phyloP scores from a whole-genome alignment of 345 rosid species.

The Populus alba region DNA sequence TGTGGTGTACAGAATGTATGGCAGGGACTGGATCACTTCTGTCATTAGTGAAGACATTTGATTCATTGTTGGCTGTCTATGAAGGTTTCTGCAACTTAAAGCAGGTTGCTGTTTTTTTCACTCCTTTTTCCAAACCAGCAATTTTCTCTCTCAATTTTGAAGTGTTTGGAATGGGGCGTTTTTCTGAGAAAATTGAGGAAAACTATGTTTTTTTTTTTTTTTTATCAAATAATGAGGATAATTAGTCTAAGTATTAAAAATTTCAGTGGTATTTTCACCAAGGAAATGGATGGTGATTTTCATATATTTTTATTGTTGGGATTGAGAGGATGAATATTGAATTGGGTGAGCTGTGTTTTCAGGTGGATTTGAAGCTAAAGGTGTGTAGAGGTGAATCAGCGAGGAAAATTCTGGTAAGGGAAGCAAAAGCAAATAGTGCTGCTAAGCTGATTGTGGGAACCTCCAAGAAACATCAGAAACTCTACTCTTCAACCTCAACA shows the following conservation, averaged over 20 bases:
- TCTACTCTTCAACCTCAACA: conserved; percentile 57
- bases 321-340: background rate
- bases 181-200: conserved; percentile 5
- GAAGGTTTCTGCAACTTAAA: conserved; percentile 98
- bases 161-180: background rate
- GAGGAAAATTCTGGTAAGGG: conserved; percentile 63
- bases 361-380: conserved; percentile 93
- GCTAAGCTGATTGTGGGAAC: conserved; percentile 66
- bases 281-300: background rate
- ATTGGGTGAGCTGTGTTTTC: conserved; percentile 12
- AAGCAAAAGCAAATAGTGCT: conserved; percentile 58
- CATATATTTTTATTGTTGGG: background rate
- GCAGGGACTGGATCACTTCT: conserved; percentile 61
- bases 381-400: conserved; percentile 75
- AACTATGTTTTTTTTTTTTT: background rate
- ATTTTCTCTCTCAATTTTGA: background rate
- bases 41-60: conserved; percentile 71
- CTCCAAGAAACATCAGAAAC: conserved; percentile 46
- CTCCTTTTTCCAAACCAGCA: background rate
- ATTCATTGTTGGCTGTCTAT: conserved; percentile 68
- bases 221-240: no score
- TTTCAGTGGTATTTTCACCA: background rate
- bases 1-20: conserved; percentile 34
- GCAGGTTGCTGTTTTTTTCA: conserved; percentile 44
- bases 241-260: background rate